Conservation (phyloP, 2,329 filamentous ascomycete species). For the Fusarium armeniacum region DNA sequence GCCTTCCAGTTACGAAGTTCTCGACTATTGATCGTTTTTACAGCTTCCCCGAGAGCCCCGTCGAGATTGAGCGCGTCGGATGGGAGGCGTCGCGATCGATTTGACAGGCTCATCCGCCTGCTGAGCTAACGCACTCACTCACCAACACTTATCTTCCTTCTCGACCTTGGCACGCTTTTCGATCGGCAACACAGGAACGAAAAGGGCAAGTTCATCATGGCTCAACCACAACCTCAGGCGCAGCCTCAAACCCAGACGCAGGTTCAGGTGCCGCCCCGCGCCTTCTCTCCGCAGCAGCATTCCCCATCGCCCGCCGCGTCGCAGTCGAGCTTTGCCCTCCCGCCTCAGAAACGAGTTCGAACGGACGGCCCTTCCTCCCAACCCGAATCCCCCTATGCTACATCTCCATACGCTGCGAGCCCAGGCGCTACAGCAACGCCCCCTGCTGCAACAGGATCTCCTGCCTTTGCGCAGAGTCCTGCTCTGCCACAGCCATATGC, state of each 20-base stretch:
- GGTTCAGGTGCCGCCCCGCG: constrained; percentile 63
- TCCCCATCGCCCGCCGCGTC: constrained; percentile 72
- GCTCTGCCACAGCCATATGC: constrained; percentile 53
- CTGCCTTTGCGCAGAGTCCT: constrained; percentile 54
- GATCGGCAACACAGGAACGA: constrained; percentile 21
- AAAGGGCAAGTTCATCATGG: constrained; percentile 59
- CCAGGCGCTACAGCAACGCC: constrained; percentile 61
- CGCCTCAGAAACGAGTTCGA: constrained; percentile 75
- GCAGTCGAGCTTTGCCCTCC: constrained; percentile 68
- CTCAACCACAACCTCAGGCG: constrained; percentile 72
- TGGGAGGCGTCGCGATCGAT: constrained; percentile 61
- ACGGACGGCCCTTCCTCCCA: constrained; percentile 76
- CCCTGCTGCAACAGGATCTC: constrained; percentile 55
- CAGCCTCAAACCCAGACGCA: constrained; percentile 66
- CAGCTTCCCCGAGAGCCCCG: constrained; percentile 35
- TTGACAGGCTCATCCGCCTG: constrained; percentile 66
- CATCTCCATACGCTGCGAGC: constrained; percentile 65
- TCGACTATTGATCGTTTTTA: constrained; percentile 15
- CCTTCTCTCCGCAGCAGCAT: constrained; percentile 74
- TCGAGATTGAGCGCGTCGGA: constrained; percentile 56
- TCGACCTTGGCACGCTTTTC: constrained; percentile 22
- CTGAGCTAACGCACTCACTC: constrained; percentile 52
- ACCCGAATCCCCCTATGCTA: constrained; percentile 72
- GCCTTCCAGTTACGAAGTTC: constrained; percentile 21
- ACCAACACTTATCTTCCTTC: constrained; percentile 19